These are phyloP conservation scores for Blastomyces emzantsi DNA, from an alignment of 2,329 filamentous ascomycete species.

Conservation along the genomic window DNA sequence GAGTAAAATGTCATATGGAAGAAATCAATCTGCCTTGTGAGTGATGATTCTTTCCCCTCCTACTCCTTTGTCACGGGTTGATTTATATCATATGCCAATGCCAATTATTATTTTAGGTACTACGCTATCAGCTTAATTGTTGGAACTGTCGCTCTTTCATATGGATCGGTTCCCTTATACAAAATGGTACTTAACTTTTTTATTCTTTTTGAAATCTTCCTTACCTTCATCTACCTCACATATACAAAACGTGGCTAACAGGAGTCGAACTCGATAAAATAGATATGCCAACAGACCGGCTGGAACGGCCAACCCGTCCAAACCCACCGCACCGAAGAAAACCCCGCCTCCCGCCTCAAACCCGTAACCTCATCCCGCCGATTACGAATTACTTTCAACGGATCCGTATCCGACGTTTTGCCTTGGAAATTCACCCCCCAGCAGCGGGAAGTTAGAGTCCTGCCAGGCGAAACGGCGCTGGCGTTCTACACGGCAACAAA, in stretches of 20 bases:
- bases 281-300: slow-evolving; percentile 49
- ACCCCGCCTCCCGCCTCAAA: slow-evolving; percentile 66
- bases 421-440: slow-evolving; percentile 98
- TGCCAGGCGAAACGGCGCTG: slow-evolving; percentile 91
- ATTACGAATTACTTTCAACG: slow-evolving; percentile 91
- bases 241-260: background rate
- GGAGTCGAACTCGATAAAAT: background rate
- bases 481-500: slow-evolving; percentile 98
- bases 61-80: background rate
- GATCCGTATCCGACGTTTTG: slow-evolving; percentile 86
- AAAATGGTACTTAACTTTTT: slow-evolving; percentile 30
- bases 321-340: slow-evolving; percentile 57
- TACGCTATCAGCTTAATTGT: slow-evolving; percentile 55
- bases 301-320: slow-evolving; percentile 92
- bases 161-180: slow-evolving; percentile 53
- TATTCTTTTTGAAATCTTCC: background rate
- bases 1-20: slow-evolving; percentile 32
- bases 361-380: slow-evolving; percentile 74
- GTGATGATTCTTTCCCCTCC: slow-evolving; percentile 14
- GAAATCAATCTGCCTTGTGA: slow-evolving; percentile 50
- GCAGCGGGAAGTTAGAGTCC: slow-evolving; percentile 88
- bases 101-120: slow-evolving; percentile 39
- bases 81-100: slow-evolving; percentile 9
- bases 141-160: slow-evolving; percentile 54
- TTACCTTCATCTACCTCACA: background rate